phyloP scores from a whole-genome alignment of 1,284 basidiomycete species.

The Irpex lacteus region DNA sequence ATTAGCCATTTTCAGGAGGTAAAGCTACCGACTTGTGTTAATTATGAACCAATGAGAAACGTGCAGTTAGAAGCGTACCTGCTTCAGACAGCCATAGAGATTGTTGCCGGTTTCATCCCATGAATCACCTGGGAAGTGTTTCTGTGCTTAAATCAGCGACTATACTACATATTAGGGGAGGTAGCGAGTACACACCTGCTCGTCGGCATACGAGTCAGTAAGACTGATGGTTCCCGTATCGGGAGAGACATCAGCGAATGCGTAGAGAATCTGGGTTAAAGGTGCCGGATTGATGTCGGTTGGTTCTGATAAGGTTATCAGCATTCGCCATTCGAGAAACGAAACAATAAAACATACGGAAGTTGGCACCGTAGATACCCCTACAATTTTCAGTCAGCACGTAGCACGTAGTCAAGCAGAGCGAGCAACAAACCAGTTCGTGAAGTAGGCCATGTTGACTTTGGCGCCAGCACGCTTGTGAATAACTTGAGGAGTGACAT shows the following conservation, averaged over 20 bases:
- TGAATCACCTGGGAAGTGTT: conserved; percentile 63
- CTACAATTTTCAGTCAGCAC: conserved; percentile 27
- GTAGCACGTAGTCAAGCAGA: conserved; percentile 4
- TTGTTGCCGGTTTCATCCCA: conserved; percentile 70
- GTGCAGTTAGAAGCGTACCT: conserved; percentile 41
- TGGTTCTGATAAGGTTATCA: conserved; percentile 43
- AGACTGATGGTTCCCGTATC: conserved; percentile 66
- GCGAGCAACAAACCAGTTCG: conserved; percentile 49
- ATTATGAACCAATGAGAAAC: no score
- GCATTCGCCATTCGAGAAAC: conserved; percentile 5
- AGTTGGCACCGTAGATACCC: conserved; percentile 84
- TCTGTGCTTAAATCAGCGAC: conserved; percentile 35
- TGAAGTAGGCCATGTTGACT: conserved; percentile 62
- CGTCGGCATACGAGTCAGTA: conserved; percentile 82
- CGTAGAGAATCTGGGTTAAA: conserved; percentile 79
- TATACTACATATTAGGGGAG: no score
- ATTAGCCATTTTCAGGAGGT: conserved; percentile 71
- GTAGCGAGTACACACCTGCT: conserved; percentile 47
- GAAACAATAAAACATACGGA: conserved; percentile 44
- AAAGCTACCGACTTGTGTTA: conserved; percentile 30
- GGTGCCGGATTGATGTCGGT: conserved; percentile 52
- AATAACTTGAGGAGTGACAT: conserved; percentile 40
- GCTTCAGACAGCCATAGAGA: conserved; percentile 86
- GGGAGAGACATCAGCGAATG: conserved; percentile 79
- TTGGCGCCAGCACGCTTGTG: conserved; percentile 49